Conservation (phyloP, 2,329 filamentous ascomycete genomes). For the Botrytis tulipae region DNA sequence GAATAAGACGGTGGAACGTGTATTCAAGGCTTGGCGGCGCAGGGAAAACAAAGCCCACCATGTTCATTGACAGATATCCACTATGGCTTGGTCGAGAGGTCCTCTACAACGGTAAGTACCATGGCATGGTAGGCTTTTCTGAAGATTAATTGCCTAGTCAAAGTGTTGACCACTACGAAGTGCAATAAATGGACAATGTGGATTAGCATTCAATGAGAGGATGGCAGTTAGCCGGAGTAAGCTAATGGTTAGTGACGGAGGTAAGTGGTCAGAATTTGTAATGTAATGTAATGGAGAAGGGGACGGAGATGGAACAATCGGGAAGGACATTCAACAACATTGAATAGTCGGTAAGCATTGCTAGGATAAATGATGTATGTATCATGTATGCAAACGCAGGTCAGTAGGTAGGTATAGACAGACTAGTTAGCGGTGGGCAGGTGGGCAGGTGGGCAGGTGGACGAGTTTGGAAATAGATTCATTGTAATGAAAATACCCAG, state of each 20-base stretch:
- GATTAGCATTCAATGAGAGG: not conserved
- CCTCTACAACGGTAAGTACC: not conserved
- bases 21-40: constrained; percentile 13
- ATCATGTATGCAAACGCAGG: not conserved
- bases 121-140: constrained; percentile 8
- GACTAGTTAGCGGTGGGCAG: not conserved
- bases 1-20: constrained; percentile 20
- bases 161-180: not conserved
- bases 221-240: not conserved
- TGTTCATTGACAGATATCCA: constrained; percentile 7
- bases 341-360: constrained; percentile 18
- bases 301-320: constrained; percentile 5
- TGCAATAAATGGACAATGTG: not conserved
- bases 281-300: not conserved
- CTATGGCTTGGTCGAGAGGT: not conserved
- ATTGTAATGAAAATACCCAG: not conserved
- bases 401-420: not conserved
- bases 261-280: not conserved
- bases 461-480: not conserved
- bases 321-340: constrained; percentile 2
- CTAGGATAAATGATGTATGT: not conserved
- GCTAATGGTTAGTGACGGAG: constrained; percentile 1
- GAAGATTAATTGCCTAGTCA: not conserved
- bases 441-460: not conserved
- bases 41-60: constrained; percentile 1